These are phyloP conservation scores for Kwoniella dendrophila DNA, from an alignment of 768 basidiomycete genomes.

Conservation along the genomic window DNA sequence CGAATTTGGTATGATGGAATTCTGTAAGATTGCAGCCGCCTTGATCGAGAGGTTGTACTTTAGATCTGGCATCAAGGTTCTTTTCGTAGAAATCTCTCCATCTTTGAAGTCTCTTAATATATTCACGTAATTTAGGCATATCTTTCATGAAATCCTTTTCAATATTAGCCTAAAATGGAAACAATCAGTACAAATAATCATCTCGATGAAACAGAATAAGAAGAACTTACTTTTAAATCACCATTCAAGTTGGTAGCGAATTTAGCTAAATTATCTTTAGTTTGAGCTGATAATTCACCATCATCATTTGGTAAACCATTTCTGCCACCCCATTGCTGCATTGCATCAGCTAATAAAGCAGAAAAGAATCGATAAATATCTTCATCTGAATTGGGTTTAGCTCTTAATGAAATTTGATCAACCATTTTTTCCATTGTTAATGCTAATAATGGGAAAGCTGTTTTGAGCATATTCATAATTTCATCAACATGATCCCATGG, in stretches of 20 bases:
- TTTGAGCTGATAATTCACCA: constrained; percentile 51
- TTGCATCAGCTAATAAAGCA: constrained; percentile 82
- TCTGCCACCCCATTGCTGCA: constrained; percentile 61
- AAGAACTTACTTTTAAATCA: constrained; percentile 48
- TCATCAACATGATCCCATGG: constrained; percentile 92
- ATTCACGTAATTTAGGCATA: constrained; percentile 79
- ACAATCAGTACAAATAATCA: not conserved
- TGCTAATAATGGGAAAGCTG: constrained; percentile 90
- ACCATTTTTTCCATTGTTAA: constrained; percentile 96
- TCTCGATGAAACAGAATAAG: not conserved
- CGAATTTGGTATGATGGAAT: constrained; percentile 96
- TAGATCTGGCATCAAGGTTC: constrained; percentile 76
- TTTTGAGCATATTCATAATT: constrained; percentile 88
- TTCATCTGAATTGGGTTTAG: constrained; percentile 87
- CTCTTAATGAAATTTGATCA: constrained; percentile 85
- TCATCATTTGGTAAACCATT: constrained; percentile 55
- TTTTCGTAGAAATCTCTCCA: constrained; percentile 92
- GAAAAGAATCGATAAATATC: constrained; percentile 89
- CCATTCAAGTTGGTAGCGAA: constrained; percentile 57
- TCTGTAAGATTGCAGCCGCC: constrained; percentile 92
- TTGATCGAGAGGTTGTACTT: constrained; percentile 78
- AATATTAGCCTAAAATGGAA: constrained; percentile 69
- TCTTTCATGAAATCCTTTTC: constrained; percentile 84
- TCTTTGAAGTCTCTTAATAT: constrained; percentile 81
- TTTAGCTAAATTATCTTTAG: constrained; percentile 56